Base-by-base conservation (phyloP, 225 moss, liverwort and hornwort genomes). In the Sphagnum tenellum region DNA sequence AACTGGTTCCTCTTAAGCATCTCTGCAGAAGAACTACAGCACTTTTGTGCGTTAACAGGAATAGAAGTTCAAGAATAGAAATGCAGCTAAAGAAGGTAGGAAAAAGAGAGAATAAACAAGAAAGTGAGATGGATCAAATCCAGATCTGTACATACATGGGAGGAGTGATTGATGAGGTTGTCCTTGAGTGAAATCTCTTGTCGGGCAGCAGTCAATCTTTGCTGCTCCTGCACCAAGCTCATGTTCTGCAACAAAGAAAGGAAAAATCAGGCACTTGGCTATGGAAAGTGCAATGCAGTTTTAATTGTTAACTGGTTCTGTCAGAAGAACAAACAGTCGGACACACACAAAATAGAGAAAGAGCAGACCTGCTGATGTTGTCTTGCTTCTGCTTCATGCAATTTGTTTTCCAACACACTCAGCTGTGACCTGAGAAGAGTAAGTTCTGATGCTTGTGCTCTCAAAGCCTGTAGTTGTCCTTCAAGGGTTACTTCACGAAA, bases 401-500 rank as follows among this genome's bases (percentile, higher is more conserved):
- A 68, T 46, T 49, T 72, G 50, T 61, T 74, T 14, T 77, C 73
- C 45, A 74, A 62, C 5, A 72, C 69, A 60, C 49, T 66, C 5
- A 83, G 44, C 29, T 70, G 79, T 8, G 7, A 47, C 29, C 69
- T 75, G 12, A 79, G 72, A 57, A 71, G 71, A 62, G 76, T 63
- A 2, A 71, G 49, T 57, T 72, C 76, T 4, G 65, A 74, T 49
- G 70, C 63, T 59, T 79, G 73, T 12, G 63, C 67, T 74, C 76
- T 64, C 50, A 83, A 72, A 50, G 76, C 65, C 65, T 72, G 83
- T 12, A 80, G 63, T 65, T 83, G 79, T 52, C 79, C 83, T 9
- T 79, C 77, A 67, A 83, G 83, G 50, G 64, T 71, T 64, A 66
- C 79, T 61, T 83, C 83, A 46, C 77, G 67, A 70, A 79, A 83